These are phyloP conservation scores for Ogataea allantospora DNA, from an alignment of 805 yeast genomes.

Conservation along the genomic window DNA sequence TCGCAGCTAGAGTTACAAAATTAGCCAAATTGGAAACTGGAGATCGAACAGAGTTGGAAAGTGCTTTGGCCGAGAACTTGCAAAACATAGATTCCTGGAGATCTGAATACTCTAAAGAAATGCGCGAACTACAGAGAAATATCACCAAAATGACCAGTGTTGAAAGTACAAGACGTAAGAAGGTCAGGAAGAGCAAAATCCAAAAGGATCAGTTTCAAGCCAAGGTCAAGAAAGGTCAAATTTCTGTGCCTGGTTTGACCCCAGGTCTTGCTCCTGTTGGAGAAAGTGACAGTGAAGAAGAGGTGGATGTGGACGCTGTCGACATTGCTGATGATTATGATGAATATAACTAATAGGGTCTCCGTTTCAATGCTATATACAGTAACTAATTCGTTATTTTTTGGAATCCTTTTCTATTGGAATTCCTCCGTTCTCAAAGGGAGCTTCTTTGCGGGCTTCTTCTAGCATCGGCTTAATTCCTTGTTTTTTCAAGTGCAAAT, in stretches of 20 bases:
- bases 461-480: slow-evolving; percentile 82
- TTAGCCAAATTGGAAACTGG: slow-evolving; percentile 24
- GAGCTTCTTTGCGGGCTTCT: slow-evolving; percentile 87
- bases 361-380: slow-evolving; percentile 7
- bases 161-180: slow-evolving; percentile 37
- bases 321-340: slow-evolving; percentile 32
- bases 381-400: slow-evolving; percentile 3
- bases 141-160: slow-evolving; percentile 45
- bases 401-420: slow-evolving; percentile 21
- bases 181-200: slow-evolving; percentile 31
- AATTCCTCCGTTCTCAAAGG: slow-evolving; percentile 70
- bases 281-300: slow-evolving; percentile 48
- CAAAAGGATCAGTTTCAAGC: slow-evolving; percentile 37
- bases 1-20: slow-evolving; percentile 22
- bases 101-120: slow-evolving; percentile 36
- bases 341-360: slow-evolving; percentile 22
- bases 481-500: slow-evolving; percentile 62
- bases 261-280: slow-evolving; percentile 88
- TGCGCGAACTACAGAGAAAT: slow-evolving; percentile 41
- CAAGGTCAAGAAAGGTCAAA: slow-evolving; percentile 42
- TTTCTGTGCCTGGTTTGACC: slow-evolving; percentile 63
- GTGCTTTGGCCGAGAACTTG: slow-evolving; percentile 41
- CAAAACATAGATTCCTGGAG: slow-evolving; percentile 42
- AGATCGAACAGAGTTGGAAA: slow-evolving; percentile 34
- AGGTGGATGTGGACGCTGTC: slow-evolving; percentile 22